These are phyloP conservation scores for Elaeis guineensis DNA, from an alignment of 176 grass and related monocot species.

Conservation along the genomic window DNA sequence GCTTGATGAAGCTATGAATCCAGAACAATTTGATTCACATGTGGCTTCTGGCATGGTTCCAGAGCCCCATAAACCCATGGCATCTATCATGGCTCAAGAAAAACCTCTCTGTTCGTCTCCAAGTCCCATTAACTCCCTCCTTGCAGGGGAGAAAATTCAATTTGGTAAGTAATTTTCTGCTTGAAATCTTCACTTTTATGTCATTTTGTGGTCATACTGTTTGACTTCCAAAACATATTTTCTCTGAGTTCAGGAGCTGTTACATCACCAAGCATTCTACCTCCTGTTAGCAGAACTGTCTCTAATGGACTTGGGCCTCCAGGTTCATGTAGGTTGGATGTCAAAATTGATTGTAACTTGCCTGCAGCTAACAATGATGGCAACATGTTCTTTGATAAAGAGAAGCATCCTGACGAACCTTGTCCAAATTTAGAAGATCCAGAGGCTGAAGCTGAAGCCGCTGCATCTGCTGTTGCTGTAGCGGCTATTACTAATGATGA, in stretches of 20 bases:
- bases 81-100: slow-evolving; percentile 34
- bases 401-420: slow-evolving; percentile 35
- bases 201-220: slow-evolving; percentile 11
- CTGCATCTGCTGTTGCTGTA: slow-evolving; percentile 89
- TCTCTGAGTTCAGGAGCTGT: slow-evolving; percentile 52
- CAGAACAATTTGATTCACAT: slow-evolving; percentile 62
- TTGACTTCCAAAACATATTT: slow-evolving; percentile 19
- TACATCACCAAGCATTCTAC: slow-evolving; percentile 64
- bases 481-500: slow-evolving; percentile 93
- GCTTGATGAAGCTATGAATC: slow-evolving; percentile 96
- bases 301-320: slow-evolving; percentile 69
- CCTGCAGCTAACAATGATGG: slow-evolving; percentile 26
- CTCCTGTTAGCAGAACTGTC: slow-evolving; percentile 47
- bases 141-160: slow-evolving; percentile 90
- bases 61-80: slow-evolving; percentile 42
- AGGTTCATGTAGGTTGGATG: slow-evolving; percentile 57
- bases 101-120: slow-evolving; percentile 40
- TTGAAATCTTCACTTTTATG: slow-evolving; percentile 9
- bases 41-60: slow-evolving; percentile 40
- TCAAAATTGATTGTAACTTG: slow-evolving; percentile 44
- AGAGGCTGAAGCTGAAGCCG: slow-evolving; percentile 65
- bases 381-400: slow-evolving; percentile 43
- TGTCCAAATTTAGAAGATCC: slow-evolving; percentile 38
- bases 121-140: slow-evolving; percentile 74
- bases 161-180: slow-evolving; percentile 60